Base-by-base conservation (phyloP, 2,329 filamentous ascomycete genomes). In the Teratosphaeria destructans region DNA sequence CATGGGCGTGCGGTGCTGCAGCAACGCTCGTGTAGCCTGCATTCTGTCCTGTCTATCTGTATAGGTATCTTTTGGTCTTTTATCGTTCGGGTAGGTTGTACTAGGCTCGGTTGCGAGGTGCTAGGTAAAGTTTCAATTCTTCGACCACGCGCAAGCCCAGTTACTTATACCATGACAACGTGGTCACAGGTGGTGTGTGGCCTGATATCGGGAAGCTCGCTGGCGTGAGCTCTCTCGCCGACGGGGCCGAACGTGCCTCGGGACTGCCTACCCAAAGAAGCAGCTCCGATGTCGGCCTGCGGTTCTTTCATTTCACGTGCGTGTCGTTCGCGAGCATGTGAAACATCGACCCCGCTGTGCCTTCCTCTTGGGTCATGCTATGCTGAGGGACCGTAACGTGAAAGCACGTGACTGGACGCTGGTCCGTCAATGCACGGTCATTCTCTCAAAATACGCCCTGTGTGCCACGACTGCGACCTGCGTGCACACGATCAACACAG, bases 1-100 rank as follows among this genome's bases (percentile, higher is more conserved):
- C 76, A 80, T 70, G 63, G 78, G 78, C 73, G 79, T 76, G 62
- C 77, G 75, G 60, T 76, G 73, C 63, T 76, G 74, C 65, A 75
- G 72, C 64, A 80, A 76, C 32, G 70, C 66, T 61, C 74, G 73
- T 63, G 78, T 79, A 55, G 75, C 74, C 63, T 75, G 74, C 77
- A 80, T 79, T 11, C 27, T 56, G 35, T 56, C 39, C 43, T 2
- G 12, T n/a, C 5, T 16, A 49, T 49, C 6, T 49, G 16, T 49
- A 23, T 49, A 23, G 23, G 23, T 23, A 49, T 23, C 43, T 49
- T 49, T 55, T 55, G 7, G 27, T 37, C 29, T 55, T 7, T 54
- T 54, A 19, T 19, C 14, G 12, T 8, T 14, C 34, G 53, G 34
- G 7, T 19, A 5, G 53, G 19, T 29, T 4, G 34, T 27, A 54